Conservation (phyloP, 768 basidiomycete genomes). For the Paxillus rubicundulus region DNA sequence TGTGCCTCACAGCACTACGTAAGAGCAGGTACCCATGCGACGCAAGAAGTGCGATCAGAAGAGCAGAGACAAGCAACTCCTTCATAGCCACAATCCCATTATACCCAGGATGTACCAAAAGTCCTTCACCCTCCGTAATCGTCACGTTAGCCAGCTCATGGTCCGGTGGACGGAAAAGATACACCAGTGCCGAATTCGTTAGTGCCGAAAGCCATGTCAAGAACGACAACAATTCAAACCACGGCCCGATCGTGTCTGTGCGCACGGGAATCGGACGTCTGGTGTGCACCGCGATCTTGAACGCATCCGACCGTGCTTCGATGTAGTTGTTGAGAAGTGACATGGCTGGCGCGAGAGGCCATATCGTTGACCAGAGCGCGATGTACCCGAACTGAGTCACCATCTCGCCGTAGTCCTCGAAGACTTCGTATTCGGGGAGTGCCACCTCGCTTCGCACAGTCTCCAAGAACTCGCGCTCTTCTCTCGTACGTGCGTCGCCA, state of each 20-base stretch:
- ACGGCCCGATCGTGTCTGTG: slow-evolving; percentile 90
- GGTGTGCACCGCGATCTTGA: slow-evolving; percentile 87
- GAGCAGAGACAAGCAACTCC: slow-evolving; percentile 58
- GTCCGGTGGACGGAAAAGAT: slow-evolving; percentile 69
- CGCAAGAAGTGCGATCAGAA: slow-evolving; percentile 75
- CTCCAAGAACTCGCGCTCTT: slow-evolving; percentile 80
- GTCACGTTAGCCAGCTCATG: slow-evolving; percentile 6
- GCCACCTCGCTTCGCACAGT: slow-evolving; percentile 72
- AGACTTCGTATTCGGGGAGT: slow-evolving; percentile 77
- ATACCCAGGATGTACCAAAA: slow-evolving; percentile 14
- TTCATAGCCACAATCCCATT: slow-evolving; percentile 39
- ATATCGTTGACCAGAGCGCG: slow-evolving; percentile 88
- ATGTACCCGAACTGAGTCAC: slow-evolving; percentile 94
- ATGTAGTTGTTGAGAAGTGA: slow-evolving; percentile 90
- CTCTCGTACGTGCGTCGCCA: slow-evolving; percentile 38
- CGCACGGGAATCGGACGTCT: slow-evolving; percentile 84
- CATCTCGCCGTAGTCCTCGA: slow-evolving; percentile 95
- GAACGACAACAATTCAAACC: slow-evolving; percentile 86
- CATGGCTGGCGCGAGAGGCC: slow-evolving; percentile 90
- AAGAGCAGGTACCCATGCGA: slow-evolving; percentile 82
- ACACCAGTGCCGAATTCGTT: slow-evolving; percentile 87
- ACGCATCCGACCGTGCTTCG: slow-evolving; percentile 90
- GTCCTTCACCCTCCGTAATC: slow-evolving; percentile 3
- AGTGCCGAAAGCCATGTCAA: slow-evolving; percentile 88
- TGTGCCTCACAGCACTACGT: slow-evolving; percentile 57